Percentiles rank a stretch among this genome's conserved stretches.
Conservation (phyloP, 257 asterid genomes). For the Forsythia viridissima region DNA sequence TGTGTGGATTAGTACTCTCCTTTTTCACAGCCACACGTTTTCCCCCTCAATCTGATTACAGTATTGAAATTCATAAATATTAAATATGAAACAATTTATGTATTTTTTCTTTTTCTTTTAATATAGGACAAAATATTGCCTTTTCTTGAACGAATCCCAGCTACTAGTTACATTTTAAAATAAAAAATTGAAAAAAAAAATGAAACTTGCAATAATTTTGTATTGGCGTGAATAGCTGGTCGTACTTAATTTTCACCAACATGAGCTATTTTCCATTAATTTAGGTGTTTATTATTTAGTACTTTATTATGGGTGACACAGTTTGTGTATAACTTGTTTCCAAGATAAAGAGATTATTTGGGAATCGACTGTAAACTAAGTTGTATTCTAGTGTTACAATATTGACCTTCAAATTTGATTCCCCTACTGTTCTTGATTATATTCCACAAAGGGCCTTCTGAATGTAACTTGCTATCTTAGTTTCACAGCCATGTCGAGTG, state of each 20-base stretch:
- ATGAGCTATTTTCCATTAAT: not conserved
- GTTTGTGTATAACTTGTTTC: not conserved
- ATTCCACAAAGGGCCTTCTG: not conserved
- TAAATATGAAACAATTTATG: not conserved
- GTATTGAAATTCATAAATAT: not conserved
- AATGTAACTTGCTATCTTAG: not conserved
- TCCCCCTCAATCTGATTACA: not conserved
- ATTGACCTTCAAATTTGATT: not conserved
- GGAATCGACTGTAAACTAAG: not conserved
- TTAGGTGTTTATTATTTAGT: no score
- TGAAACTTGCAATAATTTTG: not conserved
- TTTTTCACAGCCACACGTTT: not conserved
- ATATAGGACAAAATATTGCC: not conserved
- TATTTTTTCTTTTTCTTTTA: not conserved
- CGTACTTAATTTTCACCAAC: not conserved
- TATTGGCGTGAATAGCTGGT: not conserved
- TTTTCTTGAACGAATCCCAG: not conserved
- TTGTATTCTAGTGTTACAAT: not conserved
- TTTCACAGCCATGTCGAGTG: no score
- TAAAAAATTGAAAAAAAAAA: not conserved
- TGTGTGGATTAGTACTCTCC: not conserved
- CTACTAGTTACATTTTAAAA: not conserved
- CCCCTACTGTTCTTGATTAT: not conserved
- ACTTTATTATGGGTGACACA: not conserved
- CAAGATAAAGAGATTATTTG: not conserved